Conservation (phyloP, 306 rosid genomes). For the Cicer cuneatum region DNA sequence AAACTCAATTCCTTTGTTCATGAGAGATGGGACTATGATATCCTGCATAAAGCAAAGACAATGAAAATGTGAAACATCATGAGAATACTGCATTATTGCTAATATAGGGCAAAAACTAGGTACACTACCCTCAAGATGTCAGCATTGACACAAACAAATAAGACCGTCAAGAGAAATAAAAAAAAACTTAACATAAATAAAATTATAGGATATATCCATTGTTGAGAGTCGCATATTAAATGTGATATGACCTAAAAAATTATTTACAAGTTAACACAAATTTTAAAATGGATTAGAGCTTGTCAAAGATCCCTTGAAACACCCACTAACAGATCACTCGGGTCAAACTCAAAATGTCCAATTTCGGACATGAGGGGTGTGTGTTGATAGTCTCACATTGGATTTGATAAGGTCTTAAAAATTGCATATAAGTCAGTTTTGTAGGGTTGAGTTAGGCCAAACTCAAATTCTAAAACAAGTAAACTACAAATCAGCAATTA, state of each 20-base stretch:
- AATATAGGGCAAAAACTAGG: slow-evolving; percentile 10
- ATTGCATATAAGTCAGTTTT: background rate
- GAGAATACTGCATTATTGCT: slow-evolving; percentile 33
- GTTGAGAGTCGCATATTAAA: background rate
- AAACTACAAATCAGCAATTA: slow-evolving; percentile 2
- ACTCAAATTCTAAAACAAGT: background rate
- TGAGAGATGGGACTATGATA: slow-evolving; percentile 76
- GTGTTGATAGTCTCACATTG: background rate
- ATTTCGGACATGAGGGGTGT: background rate
- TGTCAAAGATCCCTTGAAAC: background rate
- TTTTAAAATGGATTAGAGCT: background rate
- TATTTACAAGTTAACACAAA: background rate
- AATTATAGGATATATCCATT: slow-evolving; percentile 10
- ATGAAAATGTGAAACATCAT: slow-evolving; percentile 32
- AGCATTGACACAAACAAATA: slow-evolving; percentile 12
- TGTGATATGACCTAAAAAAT: background rate
- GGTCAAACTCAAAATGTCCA: background rate
- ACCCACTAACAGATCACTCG: background rate
- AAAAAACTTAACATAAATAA: slow-evolving; percentile 5
- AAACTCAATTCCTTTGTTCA: slow-evolving; percentile 76
- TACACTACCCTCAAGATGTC: slow-evolving; percentile 5
- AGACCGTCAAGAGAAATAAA: slow-evolving; percentile 20
- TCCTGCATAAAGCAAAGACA: slow-evolving; percentile 64
- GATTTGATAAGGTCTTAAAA: background rate
- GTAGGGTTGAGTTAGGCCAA: background rate